Base-by-base conservation (phyloP, 2,329 filamentous ascomycete species). In the Fusarium nelsonii region DNA sequence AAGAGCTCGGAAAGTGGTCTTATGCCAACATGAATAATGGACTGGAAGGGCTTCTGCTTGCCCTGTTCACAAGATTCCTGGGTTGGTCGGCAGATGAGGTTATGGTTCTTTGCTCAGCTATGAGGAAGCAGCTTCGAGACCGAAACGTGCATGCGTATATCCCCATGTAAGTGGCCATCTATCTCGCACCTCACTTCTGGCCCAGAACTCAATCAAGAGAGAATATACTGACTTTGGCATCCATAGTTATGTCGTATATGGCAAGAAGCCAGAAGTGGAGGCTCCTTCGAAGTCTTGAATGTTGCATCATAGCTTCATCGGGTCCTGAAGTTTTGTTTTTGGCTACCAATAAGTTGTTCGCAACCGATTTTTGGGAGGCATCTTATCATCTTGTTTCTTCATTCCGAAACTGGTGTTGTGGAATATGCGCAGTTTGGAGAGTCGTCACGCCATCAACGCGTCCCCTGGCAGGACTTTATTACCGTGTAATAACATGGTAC, bases 91-190 rank as follows among this genome's bases (percentile, higher is more conserved):
- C 45, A 2, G 53, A 68, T 5, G 64, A 68, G 33, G 65, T 68
- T 6, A 18, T 49, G 3, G 44, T 53, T 8, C 60, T 68, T 14
- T 68, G 58, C 28, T 34, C n/a, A 6, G 64, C 46, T 0, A 68
- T 68, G 20, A 60, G 59, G 15, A 68, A 59, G 9, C 48, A 68
- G 14, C 14, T 68, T 1, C 34, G 64, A 7, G 61, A 68, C 9
- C 49, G 39, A 11, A 55, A 36, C 12, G 50, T 68, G 1, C 65
- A 68, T 28, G 64, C 64, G 0, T 68, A 68, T 26, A 68, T 68
- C 16, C 65, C 65, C 1, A 58, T 68, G 58, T 68, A 26, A 52
- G 64, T 41, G 6, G 0, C 12, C 1, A 4, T 6, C 3, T 3
- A 2, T 11, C 4, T 6, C 3, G 0, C 9, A 11, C 8, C 8